A percentile compares a stretch with the other conserved stretches of the same genome.
These are phyloP conservation scores for Cytospora mali DNA, from an alignment of 2,329 filamentous ascomycete genomes.

Conservation along the genomic window DNA sequence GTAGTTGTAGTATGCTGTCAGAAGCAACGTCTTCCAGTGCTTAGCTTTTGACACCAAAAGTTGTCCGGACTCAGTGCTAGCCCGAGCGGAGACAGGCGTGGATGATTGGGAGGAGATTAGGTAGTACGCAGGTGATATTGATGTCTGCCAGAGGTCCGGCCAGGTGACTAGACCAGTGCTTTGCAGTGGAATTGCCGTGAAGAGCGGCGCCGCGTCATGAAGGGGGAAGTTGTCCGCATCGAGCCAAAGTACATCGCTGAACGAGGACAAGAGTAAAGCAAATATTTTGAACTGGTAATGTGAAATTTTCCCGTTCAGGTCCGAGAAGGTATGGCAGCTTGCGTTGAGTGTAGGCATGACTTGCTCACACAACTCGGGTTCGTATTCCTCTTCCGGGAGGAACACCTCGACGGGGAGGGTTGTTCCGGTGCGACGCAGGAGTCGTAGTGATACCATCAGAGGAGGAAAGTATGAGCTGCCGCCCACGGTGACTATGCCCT, in stretches of 20 bases:
- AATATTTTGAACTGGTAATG: constrained; percentile 60
- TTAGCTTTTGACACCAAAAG: constrained; percentile 50
- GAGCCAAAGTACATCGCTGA: constrained; percentile 60
- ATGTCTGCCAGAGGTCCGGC: constrained; percentile 56
- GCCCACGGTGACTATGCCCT: constrained; percentile 8
- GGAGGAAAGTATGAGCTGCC: not conserved
- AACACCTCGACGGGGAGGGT: constrained; percentile 48
- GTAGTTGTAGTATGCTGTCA: constrained; percentile 58
- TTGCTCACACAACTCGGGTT: constrained; percentile 36
- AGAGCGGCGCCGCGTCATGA: constrained; percentile 42
- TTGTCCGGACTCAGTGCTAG: constrained; percentile 47
- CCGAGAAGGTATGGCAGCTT: constrained; percentile 37
- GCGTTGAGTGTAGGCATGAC: constrained; percentile 35
- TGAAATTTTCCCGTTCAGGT: constrained; percentile 33
- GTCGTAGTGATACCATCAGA: constrained; percentile 48
- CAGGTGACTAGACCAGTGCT: constrained; percentile 57
- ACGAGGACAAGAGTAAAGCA: constrained; percentile 59
- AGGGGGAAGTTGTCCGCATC: constrained; percentile 58
- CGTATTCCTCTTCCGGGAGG: constrained; percentile 36
- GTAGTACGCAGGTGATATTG: constrained; percentile 46
- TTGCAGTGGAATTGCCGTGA: constrained; percentile 52
- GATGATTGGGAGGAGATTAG: constrained; percentile 39
- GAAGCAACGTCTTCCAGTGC: constrained; percentile 49
- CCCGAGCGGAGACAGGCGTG: not conserved
- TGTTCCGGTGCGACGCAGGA: constrained; percentile 53